A percentile compares a stretch with the other conserved stretches of the same genome.
Conservation (phyloP, 1,284 basidiomycete genomes). For the Kwoniella shivajii region DNA sequence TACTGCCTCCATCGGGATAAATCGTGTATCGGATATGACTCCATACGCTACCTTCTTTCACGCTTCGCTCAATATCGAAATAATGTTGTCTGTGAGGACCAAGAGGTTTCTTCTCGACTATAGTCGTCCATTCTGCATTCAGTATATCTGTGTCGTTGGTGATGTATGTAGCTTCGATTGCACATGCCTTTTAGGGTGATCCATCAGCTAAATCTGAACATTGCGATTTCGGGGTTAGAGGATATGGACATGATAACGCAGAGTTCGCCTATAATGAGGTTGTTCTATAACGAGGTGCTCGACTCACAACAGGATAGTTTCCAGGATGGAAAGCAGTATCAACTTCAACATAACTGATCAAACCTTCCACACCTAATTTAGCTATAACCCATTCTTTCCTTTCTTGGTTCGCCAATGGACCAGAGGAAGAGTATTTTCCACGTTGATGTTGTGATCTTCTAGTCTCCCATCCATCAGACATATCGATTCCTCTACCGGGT, state of each 20-base stretch:
- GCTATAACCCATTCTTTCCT: slow-evolving; percentile 86
- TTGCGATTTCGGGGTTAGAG: too few species aligned
- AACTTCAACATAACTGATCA: slow-evolving; percentile 77
- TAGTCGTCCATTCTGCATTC: slow-evolving; percentile 66
- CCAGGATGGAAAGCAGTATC: slow-evolving; percentile 96
- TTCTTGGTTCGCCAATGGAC: slow-evolving; percentile 61
- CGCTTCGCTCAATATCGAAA: slow-evolving; percentile 73
- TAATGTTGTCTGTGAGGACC: slow-evolving; percentile 89
- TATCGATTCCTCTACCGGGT: slow-evolving; percentile 84
- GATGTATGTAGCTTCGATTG: slow-evolving; percentile 34
- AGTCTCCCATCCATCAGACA: slow-evolving; percentile 99
- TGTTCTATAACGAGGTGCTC: slow-evolving; percentile 54
- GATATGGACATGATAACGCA: too few species aligned
- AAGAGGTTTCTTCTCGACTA: slow-evolving; percentile 76
- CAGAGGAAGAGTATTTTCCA: slow-evolving; percentile 60
- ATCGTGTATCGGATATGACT: slow-evolving; percentile 88
- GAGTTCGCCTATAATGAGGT: too few species aligned
- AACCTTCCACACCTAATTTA: slow-evolving; percentile 73
- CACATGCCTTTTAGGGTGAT: slow-evolving; percentile 20
- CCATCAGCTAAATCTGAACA: background rate
- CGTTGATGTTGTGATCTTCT: slow-evolving; percentile 73
- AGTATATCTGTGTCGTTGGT: slow-evolving; percentile 45
- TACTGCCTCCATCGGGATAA: slow-evolving; percentile 93
- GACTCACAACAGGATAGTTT: slow-evolving; percentile 80
- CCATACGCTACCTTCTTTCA: slow-evolving; percentile 59